Percentiles rank a stretch among this genome's conserved stretches.
phyloP scores from a whole-genome alignment of 305 asterid genomes.

The Fraxinus sp. region DNA sequence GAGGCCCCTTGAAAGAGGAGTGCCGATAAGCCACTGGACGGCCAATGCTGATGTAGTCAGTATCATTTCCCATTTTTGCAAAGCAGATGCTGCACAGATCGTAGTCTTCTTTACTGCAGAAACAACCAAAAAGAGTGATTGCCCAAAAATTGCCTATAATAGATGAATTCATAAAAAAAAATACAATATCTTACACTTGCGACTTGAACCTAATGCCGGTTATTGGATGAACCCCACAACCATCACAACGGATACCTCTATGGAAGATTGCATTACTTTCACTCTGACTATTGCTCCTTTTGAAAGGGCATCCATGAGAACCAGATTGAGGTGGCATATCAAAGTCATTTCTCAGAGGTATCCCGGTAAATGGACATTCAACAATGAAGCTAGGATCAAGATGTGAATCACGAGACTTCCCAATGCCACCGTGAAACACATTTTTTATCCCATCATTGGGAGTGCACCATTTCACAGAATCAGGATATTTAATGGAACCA shows the following conservation, averaged over 20 bases:
- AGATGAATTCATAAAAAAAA: background rate
- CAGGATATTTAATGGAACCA: constrained; percentile 13
- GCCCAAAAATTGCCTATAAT: background rate
- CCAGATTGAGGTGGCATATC: constrained; percentile 26
- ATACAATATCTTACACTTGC: constrained; percentile 55
- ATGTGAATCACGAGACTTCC: background rate
- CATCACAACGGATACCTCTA: constrained; percentile 76
- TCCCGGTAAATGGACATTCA: constrained; percentile 56
- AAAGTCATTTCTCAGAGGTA: constrained; percentile 22
- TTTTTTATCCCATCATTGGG: constrained; percentile 15
- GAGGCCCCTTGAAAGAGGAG: constrained; percentile 38
- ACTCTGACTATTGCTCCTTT: constrained; percentile 30
- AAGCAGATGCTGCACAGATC: constrained; percentile 82
- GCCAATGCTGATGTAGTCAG: constrained; percentile 61
- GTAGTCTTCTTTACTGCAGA: constrained; percentile 65
- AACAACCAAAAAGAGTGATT: constrained; percentile 11
- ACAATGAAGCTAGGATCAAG: constrained; percentile 3
- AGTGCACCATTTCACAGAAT: constrained; percentile 1
- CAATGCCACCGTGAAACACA: constrained; percentile 14
- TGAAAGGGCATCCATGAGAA: constrained; percentile 17
- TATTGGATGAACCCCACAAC: constrained; percentile 82
- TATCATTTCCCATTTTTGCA: constrained; percentile 47
- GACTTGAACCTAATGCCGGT: constrained; percentile 91
- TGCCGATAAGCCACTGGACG: constrained; percentile 44
- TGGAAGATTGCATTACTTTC: constrained; percentile 47